A percentile compares a stretch with the other conserved stretches of the same genome.
Evolutionary conservation across 2,329 filamentous ascomycete genomes (phyloP).

Genomic region (Arachnopeziza araneosa): DNA sequence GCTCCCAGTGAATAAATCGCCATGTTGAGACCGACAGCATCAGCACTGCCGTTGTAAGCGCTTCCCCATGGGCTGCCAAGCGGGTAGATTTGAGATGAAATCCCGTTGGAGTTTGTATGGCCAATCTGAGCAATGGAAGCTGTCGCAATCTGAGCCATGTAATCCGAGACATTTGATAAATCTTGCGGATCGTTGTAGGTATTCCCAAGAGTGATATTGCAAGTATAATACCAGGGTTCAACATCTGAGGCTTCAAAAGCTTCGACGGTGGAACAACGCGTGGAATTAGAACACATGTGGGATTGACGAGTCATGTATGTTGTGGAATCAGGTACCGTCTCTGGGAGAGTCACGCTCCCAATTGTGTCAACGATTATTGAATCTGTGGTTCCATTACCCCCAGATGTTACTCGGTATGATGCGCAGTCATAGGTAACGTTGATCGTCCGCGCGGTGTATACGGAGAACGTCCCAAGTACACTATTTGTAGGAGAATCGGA

Average conservation of each 20-base stretch:
- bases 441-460: slow-evolving; percentile 33
- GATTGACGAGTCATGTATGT: slow-evolving; percentile 33
- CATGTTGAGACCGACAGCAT: slow-evolving; percentile 34
- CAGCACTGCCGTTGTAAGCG: slow-evolving; percentile 27
- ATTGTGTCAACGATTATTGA: slow-evolving; percentile 28
- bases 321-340: slow-evolving; percentile 31
- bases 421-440: slow-evolving; percentile 28
- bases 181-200: slow-evolving; percentile 31
- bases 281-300: slow-evolving; percentile 13
- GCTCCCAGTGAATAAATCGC: slow-evolving; percentile 33
- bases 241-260: slow-evolving; percentile 35
- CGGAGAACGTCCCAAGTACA: slow-evolving; percentile 17
- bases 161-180: slow-evolving; percentile 28
- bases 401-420: slow-evolving; percentile 28
- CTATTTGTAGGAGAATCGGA: slow-evolving; percentile 27
- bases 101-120: slow-evolving; percentile 22
- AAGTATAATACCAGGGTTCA: slow-evolving; percentile 38
- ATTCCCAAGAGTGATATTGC: slow-evolving; percentile 33
- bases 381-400: slow-evolving; percentile 28
- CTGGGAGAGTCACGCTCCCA: slow-evolving; percentile 18
- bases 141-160: slow-evolving; percentile 32
- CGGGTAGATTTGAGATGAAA: slow-evolving; percentile 37
- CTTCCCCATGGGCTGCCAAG: slow-evolving; percentile 36
- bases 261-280: slow-evolving; percentile 26
- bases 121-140: slow-evolving; percentile 38